Percentiles rank a stretch among this genome's conserved stretches.
phyloP scores from a whole-genome alignment of 2,329 filamentous ascomycete genomes.

The Microdochium trichocladiopsis region DNA sequence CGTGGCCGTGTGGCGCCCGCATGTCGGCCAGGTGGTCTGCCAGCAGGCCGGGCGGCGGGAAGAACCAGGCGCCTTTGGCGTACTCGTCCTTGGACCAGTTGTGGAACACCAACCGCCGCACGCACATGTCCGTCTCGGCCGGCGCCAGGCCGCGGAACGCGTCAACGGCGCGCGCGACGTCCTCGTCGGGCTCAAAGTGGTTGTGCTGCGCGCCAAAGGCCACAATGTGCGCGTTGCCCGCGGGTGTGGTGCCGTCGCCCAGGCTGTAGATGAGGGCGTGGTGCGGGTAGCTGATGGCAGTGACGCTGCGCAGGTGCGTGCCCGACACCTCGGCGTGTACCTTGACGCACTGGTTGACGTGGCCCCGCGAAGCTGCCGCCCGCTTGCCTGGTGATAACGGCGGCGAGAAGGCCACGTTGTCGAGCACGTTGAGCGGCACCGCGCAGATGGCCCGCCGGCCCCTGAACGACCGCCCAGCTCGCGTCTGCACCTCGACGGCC shows the following conservation, averaged over 20 bases:
- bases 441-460: conserved; percentile 20
- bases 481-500: conserved; percentile 17
- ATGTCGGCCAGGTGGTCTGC: conserved; percentile 30
- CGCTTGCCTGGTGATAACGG: conserved; percentile 16
- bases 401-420: conserved; percentile 21
- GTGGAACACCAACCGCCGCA: conserved; percentile 29
- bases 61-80: conserved; percentile 36
- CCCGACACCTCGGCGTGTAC: conserved; percentile 27
- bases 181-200: conserved; percentile 1
- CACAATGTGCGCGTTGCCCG: conserved; percentile 27
- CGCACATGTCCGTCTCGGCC: not conserved
- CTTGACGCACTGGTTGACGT: conserved; percentile 28
- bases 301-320: conserved; percentile 25
- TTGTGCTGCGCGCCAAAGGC: conserved; percentile 1
- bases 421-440: conserved; percentile 26
- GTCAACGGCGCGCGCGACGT: not conserved
- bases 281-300: conserved; percentile 24
- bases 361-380: conserved; percentile 17
- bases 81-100: conserved; percentile 41
- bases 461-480: conserved; percentile 11
- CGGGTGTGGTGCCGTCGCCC: conserved; percentile 24
- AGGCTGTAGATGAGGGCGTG: conserved; percentile 26
- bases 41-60: conserved; percentile 27
- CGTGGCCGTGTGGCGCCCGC: conserved; percentile 30
- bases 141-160: conserved; percentile 1